phyloP scores from a whole-genome alignment of 2,329 filamentous ascomycete genomes.

The Claviceps capensis region DNA sequence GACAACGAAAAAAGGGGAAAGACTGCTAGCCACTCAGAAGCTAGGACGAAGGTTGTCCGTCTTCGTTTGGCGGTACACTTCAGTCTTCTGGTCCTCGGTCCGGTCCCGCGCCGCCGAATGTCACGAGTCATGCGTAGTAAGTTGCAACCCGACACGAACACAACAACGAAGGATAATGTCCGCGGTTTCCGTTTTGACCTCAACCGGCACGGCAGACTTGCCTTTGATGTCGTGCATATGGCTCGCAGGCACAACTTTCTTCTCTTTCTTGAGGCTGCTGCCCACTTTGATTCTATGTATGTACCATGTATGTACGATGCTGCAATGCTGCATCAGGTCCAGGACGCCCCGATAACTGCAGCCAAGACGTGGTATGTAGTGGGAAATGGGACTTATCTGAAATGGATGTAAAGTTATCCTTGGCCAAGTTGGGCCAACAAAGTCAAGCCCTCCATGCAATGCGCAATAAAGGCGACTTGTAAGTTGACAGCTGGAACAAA shows the following conservation, averaged over 20 bases:
- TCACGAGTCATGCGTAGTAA: no score
- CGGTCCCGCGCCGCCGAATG: background rate
- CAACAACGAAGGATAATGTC: no score
- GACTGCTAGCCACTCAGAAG: background rate
- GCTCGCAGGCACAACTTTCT: no score
- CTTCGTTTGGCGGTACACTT: background rate
- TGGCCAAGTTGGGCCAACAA: background rate
- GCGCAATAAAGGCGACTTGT: no score
- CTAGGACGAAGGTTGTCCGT: background rate
- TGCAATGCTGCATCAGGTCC: background rate
- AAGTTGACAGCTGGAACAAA: no score
- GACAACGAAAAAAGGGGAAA: background rate
- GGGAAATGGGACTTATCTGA: background rate
- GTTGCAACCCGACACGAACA: no score
- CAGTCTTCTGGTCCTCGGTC: background rate
- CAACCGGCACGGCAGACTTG: no score
- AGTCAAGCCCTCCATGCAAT: background rate
- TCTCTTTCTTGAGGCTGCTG: no score
- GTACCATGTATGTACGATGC: no score
- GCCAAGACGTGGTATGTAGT: background rate
- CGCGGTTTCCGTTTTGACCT: no score
- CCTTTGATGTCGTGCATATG: no score
- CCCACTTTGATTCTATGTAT: background rate
- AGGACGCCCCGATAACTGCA: background rate
- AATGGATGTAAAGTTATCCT: background rate